phyloP scores from a whole-genome alignment of 2,329 filamentous ascomycete genomes.

The Cyphellophora europaea region DNA sequence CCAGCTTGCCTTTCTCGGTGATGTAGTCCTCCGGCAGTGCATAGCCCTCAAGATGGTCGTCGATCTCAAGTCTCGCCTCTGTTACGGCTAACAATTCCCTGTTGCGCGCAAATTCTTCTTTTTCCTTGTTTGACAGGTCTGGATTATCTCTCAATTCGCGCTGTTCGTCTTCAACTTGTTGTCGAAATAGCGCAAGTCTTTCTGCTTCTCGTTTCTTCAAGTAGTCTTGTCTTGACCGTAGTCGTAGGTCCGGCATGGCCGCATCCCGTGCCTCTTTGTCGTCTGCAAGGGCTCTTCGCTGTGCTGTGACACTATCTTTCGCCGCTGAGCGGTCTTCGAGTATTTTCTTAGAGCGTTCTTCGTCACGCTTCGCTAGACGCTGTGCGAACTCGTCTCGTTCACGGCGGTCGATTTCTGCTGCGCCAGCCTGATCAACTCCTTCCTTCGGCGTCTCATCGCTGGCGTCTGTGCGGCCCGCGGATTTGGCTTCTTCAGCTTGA shows the following conservation, averaged over 20 bases:
- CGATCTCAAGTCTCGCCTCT: constrained; percentile 76
- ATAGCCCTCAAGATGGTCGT: constrained; percentile 88
- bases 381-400: constrained; percentile 76
- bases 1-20: constrained; percentile 83
- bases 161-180: constrained; percentile 82
- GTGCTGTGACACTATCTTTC: constrained; percentile 48
- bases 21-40: constrained; percentile 91
- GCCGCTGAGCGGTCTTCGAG: constrained; percentile 50
- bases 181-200: constrained; percentile 72
- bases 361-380: constrained; percentile 62
- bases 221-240: constrained; percentile 84
- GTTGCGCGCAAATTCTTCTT: constrained; percentile 81
- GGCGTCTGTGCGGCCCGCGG: constrained; percentile 37
- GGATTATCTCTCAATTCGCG: constrained; percentile 70
- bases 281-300: constrained; percentile 55
- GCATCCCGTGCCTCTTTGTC: constrained; percentile 58
- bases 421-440: constrained; percentile 47
- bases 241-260: constrained; percentile 69
- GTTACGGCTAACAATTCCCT: constrained; percentile 70
- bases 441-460: constrained; percentile 45
- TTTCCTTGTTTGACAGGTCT: constrained; percentile 66
- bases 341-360: constrained; percentile 59
- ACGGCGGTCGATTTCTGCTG: constrained; percentile 58
- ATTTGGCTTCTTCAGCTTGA: constrained; percentile 18
- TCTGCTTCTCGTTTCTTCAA: constrained; percentile 86